Percentiles rank a stretch among this genome's conserved stretches.
phyloP scores from a whole-genome alignment of 2,329 filamentous ascomycete genomes.

The Zymoseptoria passerinii region DNA sequence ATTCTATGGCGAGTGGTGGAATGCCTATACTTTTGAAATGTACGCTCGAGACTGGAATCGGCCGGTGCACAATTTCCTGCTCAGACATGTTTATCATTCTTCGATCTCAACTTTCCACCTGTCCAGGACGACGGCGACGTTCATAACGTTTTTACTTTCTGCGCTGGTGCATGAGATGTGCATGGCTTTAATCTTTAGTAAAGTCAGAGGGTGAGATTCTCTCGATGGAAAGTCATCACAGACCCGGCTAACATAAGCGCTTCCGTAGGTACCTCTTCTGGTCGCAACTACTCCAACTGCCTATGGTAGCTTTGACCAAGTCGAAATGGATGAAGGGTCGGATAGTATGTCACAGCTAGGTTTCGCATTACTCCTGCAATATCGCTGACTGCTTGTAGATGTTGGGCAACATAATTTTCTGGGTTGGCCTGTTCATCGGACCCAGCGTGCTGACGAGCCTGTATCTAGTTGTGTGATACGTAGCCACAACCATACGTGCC shows the following conservation, averaged over 20 bases:
- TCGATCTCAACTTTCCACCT: conserved; percentile 66
- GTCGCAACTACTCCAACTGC: conserved; percentile 67
- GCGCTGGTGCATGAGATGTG: conserved; percentile 66
- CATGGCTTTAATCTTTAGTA: conserved; percentile 75
- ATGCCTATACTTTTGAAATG: conserved; percentile 57
- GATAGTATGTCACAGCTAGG: conserved; percentile 22
- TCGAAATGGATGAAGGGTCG: conserved; percentile 57
- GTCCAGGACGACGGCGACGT: conserved; percentile 61
- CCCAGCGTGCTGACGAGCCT: conserved; percentile 54
- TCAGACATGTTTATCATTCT: conserved; percentile 71
- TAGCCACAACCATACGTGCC: too few species aligned
- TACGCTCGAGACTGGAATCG: conserved; percentile 75
- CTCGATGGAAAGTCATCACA: neutral
- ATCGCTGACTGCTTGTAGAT: conserved; percentile 26
- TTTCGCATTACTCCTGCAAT: too few species aligned
- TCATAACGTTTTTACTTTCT: conserved; percentile 66
- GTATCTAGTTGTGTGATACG: conserved; percentile 35
- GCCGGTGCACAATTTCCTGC: conserved; percentile 70
- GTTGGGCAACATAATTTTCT: conserved; percentile 67
- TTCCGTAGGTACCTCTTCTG: conserved; percentile 50
- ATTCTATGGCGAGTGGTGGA: conserved; percentile 34
- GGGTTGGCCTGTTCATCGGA: conserved; percentile 69
- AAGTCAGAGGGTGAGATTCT: conserved; percentile 49
- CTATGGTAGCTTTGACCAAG: conserved; percentile 58
- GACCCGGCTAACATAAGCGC: neutral